A percentile compares a stretch with the other conserved stretches of the same genome.
Evolutionary conservation across 108 stramenopile species (phyloP).

Genomic region (Fistulifera pelliculosa): DNA sequence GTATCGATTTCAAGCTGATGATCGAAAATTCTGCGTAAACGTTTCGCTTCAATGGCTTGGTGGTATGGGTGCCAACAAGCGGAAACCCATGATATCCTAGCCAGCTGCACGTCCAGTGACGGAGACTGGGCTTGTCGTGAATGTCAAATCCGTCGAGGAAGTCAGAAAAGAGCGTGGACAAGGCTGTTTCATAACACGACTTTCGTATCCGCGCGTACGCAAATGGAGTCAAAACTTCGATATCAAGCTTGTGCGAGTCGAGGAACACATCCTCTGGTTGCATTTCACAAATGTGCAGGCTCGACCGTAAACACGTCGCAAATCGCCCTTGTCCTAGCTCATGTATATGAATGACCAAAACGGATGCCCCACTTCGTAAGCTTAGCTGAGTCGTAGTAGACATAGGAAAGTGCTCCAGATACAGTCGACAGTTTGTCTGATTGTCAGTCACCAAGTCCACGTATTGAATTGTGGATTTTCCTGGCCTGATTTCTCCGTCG

Average conservation of each 20-base stretch:
- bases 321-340: slow-evolving; percentile 13
- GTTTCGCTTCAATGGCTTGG: too few species aligned
- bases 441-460: background rate
- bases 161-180: background rate
- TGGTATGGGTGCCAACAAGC: slow-evolving; percentile 11
- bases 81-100: slow-evolving; percentile 1
- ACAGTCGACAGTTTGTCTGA: background rate
- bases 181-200: background rate
- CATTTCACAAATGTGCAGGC: slow-evolving; percentile 24
- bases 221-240: background rate
- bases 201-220: background rate
- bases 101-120: background rate
- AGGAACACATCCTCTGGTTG: background rate
- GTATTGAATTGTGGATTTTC: background rate
- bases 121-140: background rate
- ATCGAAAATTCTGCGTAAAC: slow-evolving; percentile 84
- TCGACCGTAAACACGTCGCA: slow-evolving; percentile 67
- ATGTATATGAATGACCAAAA: slow-evolving; percentile 69
- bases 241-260: background rate
- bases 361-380: slow-evolving; percentile 38
- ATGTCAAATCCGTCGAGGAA: background rate
- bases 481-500: background rate
- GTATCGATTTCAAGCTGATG: slow-evolving; percentile 13
- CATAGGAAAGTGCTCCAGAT: slow-evolving; percentile 47
- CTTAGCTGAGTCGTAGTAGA: slow-evolving; percentile 31